Conservation (phyloP, 208 protist genomes). For the Endotrypanum monterogeii region DNA sequence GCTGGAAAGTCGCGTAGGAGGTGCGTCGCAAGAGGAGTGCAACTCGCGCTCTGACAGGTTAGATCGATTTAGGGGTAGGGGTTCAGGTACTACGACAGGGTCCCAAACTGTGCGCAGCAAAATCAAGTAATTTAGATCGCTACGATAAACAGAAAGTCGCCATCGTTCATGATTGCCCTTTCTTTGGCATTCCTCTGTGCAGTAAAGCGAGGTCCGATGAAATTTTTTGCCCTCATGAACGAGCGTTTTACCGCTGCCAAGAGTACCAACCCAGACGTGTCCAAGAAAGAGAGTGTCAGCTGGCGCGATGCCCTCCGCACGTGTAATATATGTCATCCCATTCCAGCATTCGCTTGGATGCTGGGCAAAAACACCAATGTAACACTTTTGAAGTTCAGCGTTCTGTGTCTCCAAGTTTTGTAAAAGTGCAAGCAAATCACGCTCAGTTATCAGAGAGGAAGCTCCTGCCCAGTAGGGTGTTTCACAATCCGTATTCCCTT, state of each 20-base stretch:
- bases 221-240: slow-evolving; percentile 57
- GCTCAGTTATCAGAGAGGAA: slow-evolving; percentile 50
- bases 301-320: slow-evolving; percentile 38
- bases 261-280: slow-evolving; percentile 60
- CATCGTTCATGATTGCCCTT: slow-evolving; percentile 57
- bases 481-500: slow-evolving; percentile 77
- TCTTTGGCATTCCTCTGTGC: slow-evolving; percentile 69
- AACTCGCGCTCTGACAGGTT: slow-evolving; percentile 47
- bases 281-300: slow-evolving; percentile 61
- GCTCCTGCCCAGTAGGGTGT: slow-evolving; percentile 78
- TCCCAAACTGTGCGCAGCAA: slow-evolving; percentile 73
- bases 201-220: slow-evolving; percentile 63
- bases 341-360: slow-evolving; percentile 71
- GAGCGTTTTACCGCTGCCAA: slow-evolving; percentile 56
- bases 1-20: slow-evolving; percentile 47
- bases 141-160: slow-evolving; percentile 62
- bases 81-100: slow-evolving; percentile 70
- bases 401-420: slow-evolving; percentile 60
- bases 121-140: slow-evolving; percentile 40
- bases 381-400: slow-evolving; percentile 71
- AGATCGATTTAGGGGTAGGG: slow-evolving; percentile 45
- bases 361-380: slow-evolving; percentile 64
- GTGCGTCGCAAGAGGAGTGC: slow-evolving; percentile 46
- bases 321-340: slow-evolving; percentile 73
- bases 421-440: slow-evolving; percentile 59